Conservation (phyloP, 176 grass and related monocot genomes). For the Carex cristatella region DNA sequence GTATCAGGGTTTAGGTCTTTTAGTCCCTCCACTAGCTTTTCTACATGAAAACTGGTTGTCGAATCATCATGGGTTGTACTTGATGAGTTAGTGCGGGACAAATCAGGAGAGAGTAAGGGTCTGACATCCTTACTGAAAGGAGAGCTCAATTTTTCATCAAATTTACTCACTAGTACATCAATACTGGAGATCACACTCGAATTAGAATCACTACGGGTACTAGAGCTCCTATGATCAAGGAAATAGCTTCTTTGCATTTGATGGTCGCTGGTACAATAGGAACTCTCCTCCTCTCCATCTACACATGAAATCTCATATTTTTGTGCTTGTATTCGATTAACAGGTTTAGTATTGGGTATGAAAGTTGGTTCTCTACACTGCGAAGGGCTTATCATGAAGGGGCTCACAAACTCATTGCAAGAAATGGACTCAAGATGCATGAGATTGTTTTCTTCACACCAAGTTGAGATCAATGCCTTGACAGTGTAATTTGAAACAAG, state of each 20-base stretch:
- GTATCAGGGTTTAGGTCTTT: slow-evolving; percentile 27
- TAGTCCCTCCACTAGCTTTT: slow-evolving; percentile 29
- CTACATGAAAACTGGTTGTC: slow-evolving; percentile 16
- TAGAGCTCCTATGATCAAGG: slow-evolving; percentile 28
- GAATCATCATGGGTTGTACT: slow-evolving; percentile 16
- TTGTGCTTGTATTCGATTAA: slow-evolving; percentile 20
- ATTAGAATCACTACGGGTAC: slow-evolving; percentile 34
- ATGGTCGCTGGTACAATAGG: slow-evolving; percentile 4
- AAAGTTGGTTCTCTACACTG: slow-evolving; percentile 14
- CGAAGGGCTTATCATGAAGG: slow-evolving; percentile 3
- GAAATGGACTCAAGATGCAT: neutral
- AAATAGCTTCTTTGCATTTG: slow-evolving; percentile 18
- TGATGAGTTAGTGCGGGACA: neutral
- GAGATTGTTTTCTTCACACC: slow-evolving; percentile 42
- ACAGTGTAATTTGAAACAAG: slow-evolving; percentile 46
- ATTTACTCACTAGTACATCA: slow-evolving; percentile 22
- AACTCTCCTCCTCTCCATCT: slow-evolving; percentile 2
- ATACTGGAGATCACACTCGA: slow-evolving; percentile 46
- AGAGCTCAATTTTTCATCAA: slow-evolving; percentile 31
- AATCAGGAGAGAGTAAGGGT: neutral
- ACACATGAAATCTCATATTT: slow-evolving; percentile 23
- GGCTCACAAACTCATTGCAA: neutral
- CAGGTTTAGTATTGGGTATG: slow-evolving; percentile 15
- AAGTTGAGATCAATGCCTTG: slow-evolving; percentile 39
- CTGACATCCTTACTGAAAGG: slow-evolving; percentile 11